Conservation (phyloP, 495 filamentous ascomycete genomes). For the Talaromyces stipitatus region DNA sequence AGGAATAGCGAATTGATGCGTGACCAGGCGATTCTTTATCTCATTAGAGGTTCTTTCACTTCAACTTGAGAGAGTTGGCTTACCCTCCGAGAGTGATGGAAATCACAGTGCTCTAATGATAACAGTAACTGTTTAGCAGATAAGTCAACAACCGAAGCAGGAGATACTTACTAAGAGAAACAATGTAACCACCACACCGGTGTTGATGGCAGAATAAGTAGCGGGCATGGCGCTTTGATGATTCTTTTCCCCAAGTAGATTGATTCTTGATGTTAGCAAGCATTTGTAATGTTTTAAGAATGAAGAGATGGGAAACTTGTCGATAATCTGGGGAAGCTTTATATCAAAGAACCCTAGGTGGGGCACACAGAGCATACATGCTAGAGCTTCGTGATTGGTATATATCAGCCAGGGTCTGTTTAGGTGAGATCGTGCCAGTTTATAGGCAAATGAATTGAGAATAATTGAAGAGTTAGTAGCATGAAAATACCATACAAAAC, state of each 20-base stretch:
- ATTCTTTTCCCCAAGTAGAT: not conserved
- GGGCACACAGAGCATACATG: not conserved
- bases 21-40: constrained; percentile 21
- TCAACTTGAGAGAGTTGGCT: not conserved
- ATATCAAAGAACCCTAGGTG: not conserved
- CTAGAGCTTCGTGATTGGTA: not conserved
- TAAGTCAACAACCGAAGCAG: not conserved
- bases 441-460: not conserved
- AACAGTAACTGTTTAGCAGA: not conserved
- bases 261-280: not conserved
- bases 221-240: not conserved
- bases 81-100: constrained; percentile 4
- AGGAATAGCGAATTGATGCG: constrained; percentile 16
- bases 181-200: constrained; percentile 2
- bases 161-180: not conserved
- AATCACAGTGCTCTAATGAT: not conserved
- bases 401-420: not conserved
- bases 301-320: not conserved
- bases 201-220: not conserved
- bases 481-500: too few species aligned
- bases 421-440: not conserved
- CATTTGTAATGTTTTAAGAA: not conserved
- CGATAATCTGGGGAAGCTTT: not conserved
- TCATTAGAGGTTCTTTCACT: not conserved
- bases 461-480: not conserved